Evolutionary conservation across 108 stramenopile species (phyloP), one percentile per base, ranked within the genome.

Genomic region (Aureococcus anophagefferens): DNA sequence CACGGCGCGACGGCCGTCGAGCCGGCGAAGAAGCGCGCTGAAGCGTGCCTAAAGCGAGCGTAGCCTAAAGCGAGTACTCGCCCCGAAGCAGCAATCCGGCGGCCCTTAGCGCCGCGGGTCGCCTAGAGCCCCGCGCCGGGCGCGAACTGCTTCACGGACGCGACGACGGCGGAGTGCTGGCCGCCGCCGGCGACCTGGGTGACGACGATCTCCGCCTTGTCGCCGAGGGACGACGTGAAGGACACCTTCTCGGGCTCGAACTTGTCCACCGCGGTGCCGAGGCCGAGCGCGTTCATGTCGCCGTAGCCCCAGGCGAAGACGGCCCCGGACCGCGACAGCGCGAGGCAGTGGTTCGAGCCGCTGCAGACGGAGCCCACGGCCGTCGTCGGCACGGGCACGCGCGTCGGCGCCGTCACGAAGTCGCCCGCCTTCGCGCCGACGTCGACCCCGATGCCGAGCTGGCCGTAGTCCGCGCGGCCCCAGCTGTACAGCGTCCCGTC

Each of bases 281-380:
- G 88, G 0, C 93, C 93, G 35, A 89, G 81, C 30, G 67, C 73
- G 30, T 80, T 77, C 30, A 46, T 76, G 46, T 83, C 85, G 25
- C 88, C 90, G 72, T 81, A 93, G 7, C 94, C 94, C 94, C 96
- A 97, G 35, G 93, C 81, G 77, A 89, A 95, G n/a, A 94, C 76
- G 65, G 88, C 87, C 45, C 83, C 81, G 4, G 69, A 69, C 34
- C 77, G 77, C 5, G 89, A 87, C 44, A 94, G 65, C 15, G 84
- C 91, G 30, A 92, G 67, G 67, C 67, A 75, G 65, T 88, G 88
- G 65, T 74, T 76, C 30, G 73, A 76, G 14, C 94, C 91, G 72
- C 86, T 87, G 40, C 84, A 81, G 16, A 90, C 73, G 31, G 66
- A 34, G 16, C 68, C 36, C 46, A 31, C 30, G 28, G 62, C 80